Conservation (phyloP, 2,329 filamentous ascomycete species). For the Ploettnerulaceae sp. region DNA sequence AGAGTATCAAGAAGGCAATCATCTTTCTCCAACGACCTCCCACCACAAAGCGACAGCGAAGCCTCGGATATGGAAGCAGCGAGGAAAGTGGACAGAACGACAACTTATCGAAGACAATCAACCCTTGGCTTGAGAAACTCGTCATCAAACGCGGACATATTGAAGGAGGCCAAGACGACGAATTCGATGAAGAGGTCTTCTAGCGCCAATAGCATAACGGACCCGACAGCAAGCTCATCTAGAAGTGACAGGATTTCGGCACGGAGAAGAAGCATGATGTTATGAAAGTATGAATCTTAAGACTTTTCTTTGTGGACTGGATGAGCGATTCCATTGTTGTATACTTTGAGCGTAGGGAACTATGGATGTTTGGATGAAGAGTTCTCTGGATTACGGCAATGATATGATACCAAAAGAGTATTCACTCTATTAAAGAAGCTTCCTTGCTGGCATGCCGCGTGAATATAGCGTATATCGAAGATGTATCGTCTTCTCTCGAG, state of each 20-base stretch:
- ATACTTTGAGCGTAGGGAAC: conserved; percentile 6
- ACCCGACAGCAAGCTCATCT: conserved; percentile 13
- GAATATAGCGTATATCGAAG: conserved; percentile 1
- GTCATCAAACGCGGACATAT: conserved; percentile 12
- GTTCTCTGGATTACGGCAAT: conserved; percentile 18
- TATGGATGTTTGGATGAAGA: conserved; percentile 12
- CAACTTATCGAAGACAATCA: conserved; percentile 29
- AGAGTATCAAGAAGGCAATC: conserved; percentile 27
- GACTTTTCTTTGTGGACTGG: conserved; percentile 16
- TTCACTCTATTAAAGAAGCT: conserved; percentile 10
- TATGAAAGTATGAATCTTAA: conserved; percentile 25
- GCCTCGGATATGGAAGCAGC: conserved; percentile 24
- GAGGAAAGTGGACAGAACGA: conserved; percentile 13
- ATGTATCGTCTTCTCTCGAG: neutral
- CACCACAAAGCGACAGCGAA: conserved; percentile 21
- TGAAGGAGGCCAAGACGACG: conserved; percentile 17
- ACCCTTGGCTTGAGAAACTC: conserved; percentile 23
- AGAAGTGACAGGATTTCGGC: conserved; percentile 30
- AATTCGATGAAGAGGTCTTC: conserved; percentile 21
- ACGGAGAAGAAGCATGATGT: conserved; percentile 35
- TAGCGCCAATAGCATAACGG: conserved; percentile 17
- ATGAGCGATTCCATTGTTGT: conserved; percentile 23
- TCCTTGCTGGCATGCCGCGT: conserved; percentile 5
- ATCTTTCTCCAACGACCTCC: conserved; percentile 16
- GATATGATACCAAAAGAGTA: conserved; percentile 31